These are phyloP conservation scores for Wickerhamomyces sp. DNA, from an alignment of 1,139 yeast species.

Conservation along the genomic window DNA sequence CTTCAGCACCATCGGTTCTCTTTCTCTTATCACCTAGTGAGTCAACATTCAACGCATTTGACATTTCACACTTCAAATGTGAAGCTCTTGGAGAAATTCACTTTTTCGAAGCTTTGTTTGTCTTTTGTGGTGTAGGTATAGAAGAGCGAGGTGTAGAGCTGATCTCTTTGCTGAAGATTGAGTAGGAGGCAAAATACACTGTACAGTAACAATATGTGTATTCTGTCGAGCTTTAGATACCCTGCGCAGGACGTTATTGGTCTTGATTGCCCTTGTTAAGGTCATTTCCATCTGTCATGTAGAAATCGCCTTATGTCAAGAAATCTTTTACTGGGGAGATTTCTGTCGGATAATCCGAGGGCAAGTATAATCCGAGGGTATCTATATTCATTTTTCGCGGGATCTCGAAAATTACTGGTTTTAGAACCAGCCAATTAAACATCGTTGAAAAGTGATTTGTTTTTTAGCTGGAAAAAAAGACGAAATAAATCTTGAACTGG, in stretches of 20 bases:
- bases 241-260: too few relatives aligned
- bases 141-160: too few relatives aligned
- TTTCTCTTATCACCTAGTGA: conserved; percentile 1
- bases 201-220: too few relatives aligned
- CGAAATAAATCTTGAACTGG: neutral
- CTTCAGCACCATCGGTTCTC: neutral
- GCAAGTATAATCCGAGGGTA: neutral
- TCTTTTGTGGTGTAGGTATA: neutral
- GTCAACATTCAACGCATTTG: neutral
- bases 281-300: too few relatives aligned
- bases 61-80: neutral
- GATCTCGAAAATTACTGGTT: neutral
- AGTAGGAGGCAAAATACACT: too few relatives aligned
- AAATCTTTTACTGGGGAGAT: too few relatives aligned
- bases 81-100: neutral
- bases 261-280: too few relatives aligned
- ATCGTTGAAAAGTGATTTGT: conserved; percentile 15
- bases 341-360: too few relatives aligned
- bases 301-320: too few relatives aligned
- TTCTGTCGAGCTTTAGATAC: too few relatives aligned
- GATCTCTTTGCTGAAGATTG: too few relatives aligned
- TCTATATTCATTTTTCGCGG: neutral
- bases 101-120: neutral
- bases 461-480: conserved; percentile 1
- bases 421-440: conserved; percentile 17